Conservation (phyloP, 2,329 filamentous ascomycete species). For the Alternaria burnsii region DNA sequence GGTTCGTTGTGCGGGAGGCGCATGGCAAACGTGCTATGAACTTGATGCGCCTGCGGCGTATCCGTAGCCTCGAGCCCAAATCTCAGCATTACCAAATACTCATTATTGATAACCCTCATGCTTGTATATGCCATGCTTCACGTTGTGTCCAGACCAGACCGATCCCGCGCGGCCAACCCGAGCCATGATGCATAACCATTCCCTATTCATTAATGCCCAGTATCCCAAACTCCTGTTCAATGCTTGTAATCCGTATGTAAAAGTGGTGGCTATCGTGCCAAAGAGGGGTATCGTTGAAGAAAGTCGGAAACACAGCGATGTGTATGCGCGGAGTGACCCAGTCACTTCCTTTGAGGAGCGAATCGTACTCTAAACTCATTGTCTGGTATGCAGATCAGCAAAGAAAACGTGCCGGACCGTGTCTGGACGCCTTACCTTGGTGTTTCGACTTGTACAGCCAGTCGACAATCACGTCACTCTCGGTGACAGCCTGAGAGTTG, state of each 20-base stretch:
- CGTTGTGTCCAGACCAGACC: constrained; percentile 3
- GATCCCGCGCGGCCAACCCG: background rate
- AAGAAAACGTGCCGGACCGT: background rate
- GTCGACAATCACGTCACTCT: constrained; percentile 84
- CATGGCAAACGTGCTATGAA: background rate
- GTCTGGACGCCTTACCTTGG: constrained; percentile 56
- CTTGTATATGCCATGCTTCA: constrained; percentile 5
- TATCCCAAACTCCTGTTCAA: constrained; percentile 43
- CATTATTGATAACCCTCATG: constrained; percentile 13
- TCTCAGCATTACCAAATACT: constrained; percentile 14
- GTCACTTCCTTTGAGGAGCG: constrained; percentile 48
- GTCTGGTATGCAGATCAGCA: constrained; percentile 44
- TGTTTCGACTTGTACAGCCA: constrained; percentile 76
- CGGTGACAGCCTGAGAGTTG: constrained; percentile 78
- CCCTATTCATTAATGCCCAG: constrained; percentile 14
- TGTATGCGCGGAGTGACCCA: constrained; percentile 21
- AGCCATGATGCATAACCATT: constrained; percentile 6
- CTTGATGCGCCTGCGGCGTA: constrained; percentile 1
- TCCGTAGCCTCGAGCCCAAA: constrained; percentile 5
- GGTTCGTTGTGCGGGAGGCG: background rate
- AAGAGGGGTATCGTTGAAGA: constrained; percentile 47
- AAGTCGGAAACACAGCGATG: constrained; percentile 40
- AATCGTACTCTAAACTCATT: constrained; percentile 59
- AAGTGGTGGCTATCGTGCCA: constrained; percentile 30
- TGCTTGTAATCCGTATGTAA: constrained; percentile 40